Conservation (phyloP, 2,329 filamentous ascomycete genomes). For the Mycosphaerella sp. region DNA sequence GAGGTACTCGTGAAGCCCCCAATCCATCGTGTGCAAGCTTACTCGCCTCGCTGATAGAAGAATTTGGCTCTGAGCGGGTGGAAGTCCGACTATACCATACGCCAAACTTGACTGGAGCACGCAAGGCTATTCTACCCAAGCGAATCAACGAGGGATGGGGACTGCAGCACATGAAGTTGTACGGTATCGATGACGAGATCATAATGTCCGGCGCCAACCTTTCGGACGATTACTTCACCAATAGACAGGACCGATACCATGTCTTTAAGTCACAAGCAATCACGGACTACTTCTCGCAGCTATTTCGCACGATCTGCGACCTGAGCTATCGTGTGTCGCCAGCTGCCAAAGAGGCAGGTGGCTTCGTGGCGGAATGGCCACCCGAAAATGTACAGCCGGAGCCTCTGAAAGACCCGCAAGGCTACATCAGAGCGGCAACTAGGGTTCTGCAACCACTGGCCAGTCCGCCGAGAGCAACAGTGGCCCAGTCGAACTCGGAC, state of each 20-base stretch:
- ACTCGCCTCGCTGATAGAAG: conserved; percentile 71
- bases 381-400: conserved; percentile 64
- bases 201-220: conserved; percentile 94
- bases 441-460: conserved; percentile 62
- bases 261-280: conserved; percentile 74
- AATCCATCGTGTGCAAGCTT: conserved; percentile 81
- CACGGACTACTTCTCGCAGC: conserved; percentile 71
- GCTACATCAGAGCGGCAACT: conserved; percentile 65
- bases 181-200: conserved; percentile 90
- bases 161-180: conserved; percentile 97
- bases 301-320: conserved; percentile 70
- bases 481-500: conserved; percentile 40
- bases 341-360: conserved; percentile 39
- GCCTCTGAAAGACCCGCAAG: conserved; percentile 62
- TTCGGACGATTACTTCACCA: conserved; percentile 91
- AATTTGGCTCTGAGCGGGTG: conserved; percentile 78
- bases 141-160: conserved; percentile 98
- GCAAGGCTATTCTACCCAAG: conserved; percentile 76
- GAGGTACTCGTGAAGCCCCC: conserved; percentile 86
- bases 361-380: conserved; percentile 66
- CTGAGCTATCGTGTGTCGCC: conserved; percentile 78
- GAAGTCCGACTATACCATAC: conserved; percentile 98
- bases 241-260: conserved; percentile 91
- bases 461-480: conserved; percentile 34
- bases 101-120: conserved; percentile 81